Evolutionary conservation across 1,284 basidiomycete genomes (phyloP).

Genomic region (Ustilago cynodontis): DNA sequence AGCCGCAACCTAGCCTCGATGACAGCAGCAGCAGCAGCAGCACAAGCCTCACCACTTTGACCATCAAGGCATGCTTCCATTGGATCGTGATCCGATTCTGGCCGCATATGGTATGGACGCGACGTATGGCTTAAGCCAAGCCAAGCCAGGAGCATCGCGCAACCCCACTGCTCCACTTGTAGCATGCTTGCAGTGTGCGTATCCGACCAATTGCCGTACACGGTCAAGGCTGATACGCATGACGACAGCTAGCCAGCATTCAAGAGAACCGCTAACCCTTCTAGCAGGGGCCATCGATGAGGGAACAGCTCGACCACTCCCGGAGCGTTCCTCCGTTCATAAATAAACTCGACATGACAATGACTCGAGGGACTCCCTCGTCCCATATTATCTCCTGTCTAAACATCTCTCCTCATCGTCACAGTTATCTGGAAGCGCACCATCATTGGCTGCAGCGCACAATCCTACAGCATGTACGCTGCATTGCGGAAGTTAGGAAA

Average conservation of each 20-base stretch:
- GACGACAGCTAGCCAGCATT: background rate
- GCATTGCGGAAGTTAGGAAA: slow-evolving; percentile 19
- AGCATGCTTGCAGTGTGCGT: background rate
- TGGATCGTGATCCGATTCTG: background rate
- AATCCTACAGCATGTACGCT: slow-evolving; percentile 14
- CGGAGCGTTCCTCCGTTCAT: no score
- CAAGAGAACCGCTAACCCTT: background rate
- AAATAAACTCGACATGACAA: no score
- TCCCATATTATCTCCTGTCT: no score
- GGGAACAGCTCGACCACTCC: background rate
- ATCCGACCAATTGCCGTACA: background rate
- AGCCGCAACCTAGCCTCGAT: no score
- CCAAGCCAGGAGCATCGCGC: background rate
- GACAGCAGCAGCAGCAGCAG: background rate
- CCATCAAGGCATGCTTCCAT: background rate
- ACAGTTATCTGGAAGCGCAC: no score
- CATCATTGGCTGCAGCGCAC: background rate
- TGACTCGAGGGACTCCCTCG: no score
- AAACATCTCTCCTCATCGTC: background rate
- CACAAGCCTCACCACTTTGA: background rate
- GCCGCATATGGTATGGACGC: background rate
- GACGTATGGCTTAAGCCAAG: background rate
- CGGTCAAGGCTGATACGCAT: background rate
- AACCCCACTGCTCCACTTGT: background rate
- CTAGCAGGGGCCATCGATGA: background rate